Conservation (phyloP, 2,329 filamentous ascomycete genomes). For the Fusarium sp. region DNA sequence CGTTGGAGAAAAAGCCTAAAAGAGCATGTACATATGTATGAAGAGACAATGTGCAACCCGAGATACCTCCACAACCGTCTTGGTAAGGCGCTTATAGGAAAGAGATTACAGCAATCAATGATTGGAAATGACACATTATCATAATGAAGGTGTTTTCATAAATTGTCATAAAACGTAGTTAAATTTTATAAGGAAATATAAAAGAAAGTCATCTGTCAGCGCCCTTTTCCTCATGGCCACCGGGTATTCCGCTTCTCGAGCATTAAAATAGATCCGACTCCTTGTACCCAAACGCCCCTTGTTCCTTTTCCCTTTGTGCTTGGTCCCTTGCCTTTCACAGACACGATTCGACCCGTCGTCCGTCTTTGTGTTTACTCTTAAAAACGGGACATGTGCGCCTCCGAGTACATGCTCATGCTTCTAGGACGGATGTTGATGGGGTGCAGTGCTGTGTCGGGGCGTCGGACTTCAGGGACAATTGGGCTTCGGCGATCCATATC, state of each 20-base stretch:
- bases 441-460: slow-evolving; percentile 70
- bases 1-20: neutral
- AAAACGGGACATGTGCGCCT: slow-evolving; percentile 64
- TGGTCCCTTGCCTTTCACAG: neutral
- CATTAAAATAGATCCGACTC: slow-evolving; percentile 4
- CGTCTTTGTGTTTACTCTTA: slow-evolving; percentile 43
- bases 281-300: slow-evolving; percentile 35
- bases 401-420: slow-evolving; percentile 61
- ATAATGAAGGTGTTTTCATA: neutral
- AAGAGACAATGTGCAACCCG: neutral
- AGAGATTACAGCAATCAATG: neutral
- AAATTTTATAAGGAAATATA: neutral
- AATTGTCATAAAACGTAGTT: neutral
- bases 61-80: neutral
- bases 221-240: slow-evolving; percentile 16
- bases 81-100: neutral
- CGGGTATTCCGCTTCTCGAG: slow-evolving; percentile 41
- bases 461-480: slow-evolving; percentile 65
- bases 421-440: slow-evolving; percentile 62
- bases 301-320: slow-evolving; percentile 1
- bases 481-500: slow-evolving; percentile 61
- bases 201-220: slow-evolving; percentile 20
- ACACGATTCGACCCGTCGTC: neutral
- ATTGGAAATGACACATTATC: neutral
- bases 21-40: neutral